phyloP scores from a whole-genome alignment of 768 basidiomycete species.

The Leucosporidium scottii region DNA sequence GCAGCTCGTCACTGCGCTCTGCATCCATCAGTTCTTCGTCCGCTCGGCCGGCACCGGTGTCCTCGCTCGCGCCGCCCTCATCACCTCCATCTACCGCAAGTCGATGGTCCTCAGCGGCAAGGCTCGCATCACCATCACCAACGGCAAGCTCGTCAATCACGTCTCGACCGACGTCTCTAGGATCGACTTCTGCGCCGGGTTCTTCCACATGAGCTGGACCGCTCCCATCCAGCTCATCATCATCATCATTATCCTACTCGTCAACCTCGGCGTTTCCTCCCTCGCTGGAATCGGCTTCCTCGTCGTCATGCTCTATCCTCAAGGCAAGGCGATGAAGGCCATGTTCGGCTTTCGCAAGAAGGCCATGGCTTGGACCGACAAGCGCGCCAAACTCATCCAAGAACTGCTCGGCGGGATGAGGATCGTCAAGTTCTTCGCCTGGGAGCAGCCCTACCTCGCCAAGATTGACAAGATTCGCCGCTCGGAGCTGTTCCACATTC shows the following conservation, averaged over 20 bases:
- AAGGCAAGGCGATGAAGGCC: slow-evolving; percentile 63
- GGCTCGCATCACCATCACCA: slow-evolving; percentile 69
- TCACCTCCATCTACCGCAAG: slow-evolving; percentile 75
- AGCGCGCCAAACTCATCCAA: slow-evolving; percentile 77
- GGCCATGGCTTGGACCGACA: slow-evolving; percentile 81
- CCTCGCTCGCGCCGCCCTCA: slow-evolving; percentile 71
- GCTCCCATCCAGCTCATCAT: slow-evolving; percentile 65
- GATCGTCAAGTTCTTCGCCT: slow-evolving; percentile 50
- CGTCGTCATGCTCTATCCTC: slow-evolving; percentile 51
- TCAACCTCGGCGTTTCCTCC: slow-evolving; percentile 61
- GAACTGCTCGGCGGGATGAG: slow-evolving; percentile 54
- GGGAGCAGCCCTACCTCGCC: slow-evolving; percentile 58
- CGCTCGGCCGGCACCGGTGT: slow-evolving; percentile 70
- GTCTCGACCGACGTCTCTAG: slow-evolving; percentile 87
- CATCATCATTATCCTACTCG: slow-evolving; percentile 64
- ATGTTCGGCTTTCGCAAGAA: slow-evolving; percentile 63
- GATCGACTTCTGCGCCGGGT: slow-evolving; percentile 71
- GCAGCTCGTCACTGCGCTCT: slow-evolving; percentile 60
- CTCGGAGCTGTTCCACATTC: slow-evolving; percentile 61
- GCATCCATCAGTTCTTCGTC: slow-evolving; percentile 72
- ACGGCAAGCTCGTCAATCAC: slow-evolving; percentile 85
- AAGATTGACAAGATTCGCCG: slow-evolving; percentile 57
- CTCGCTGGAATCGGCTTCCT: slow-evolving; percentile 58
- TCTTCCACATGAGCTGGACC: slow-evolving; percentile 48
- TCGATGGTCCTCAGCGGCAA: slow-evolving; percentile 69